Evolutionary conservation across 495 filamentous ascomycete species (phyloP).

Genomic region (Penicillium paxilli): DNA sequence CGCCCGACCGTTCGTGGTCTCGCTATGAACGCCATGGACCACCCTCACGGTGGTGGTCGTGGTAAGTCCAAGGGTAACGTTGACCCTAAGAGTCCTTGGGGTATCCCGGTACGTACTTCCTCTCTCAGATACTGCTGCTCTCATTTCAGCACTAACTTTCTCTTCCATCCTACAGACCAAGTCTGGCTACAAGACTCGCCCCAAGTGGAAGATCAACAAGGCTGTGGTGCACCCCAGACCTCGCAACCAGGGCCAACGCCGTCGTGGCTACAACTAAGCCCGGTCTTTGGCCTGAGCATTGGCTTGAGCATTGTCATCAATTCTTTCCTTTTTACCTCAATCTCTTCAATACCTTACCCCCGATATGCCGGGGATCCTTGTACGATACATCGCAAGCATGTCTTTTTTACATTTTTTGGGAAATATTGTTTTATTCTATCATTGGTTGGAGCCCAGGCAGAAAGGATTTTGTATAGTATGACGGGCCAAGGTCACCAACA

Average conservation of each 20-base stretch:
- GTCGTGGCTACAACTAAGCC: conserved; percentile 47
- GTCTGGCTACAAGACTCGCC: conserved; percentile 93
- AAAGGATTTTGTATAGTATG: conserved; percentile 24
- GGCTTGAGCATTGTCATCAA: neutral
- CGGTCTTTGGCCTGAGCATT: neutral
- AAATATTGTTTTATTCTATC: conserved; percentile 17
- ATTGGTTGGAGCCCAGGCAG: conserved; percentile 15
- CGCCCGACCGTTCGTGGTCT: conserved; percentile 92
- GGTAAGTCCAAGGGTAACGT: conserved; percentile 99
- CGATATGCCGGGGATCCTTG: conserved; percentile 16
- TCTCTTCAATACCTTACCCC: conserved; percentile 22
- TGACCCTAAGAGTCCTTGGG: conserved; percentile 93
- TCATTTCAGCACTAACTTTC: conserved; percentile 14
- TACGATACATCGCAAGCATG: conserved; percentile 22
- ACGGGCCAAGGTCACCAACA: conserved; percentile 18
- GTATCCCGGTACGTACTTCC: conserved; percentile 73
- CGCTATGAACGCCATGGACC: conserved; percentile 95
- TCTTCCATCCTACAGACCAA: conserved; percentile 63
- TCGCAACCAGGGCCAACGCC: conserved; percentile 74
- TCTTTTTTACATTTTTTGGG: neutral
- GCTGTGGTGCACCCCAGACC: conserved; percentile 73
- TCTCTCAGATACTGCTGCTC: neutral
- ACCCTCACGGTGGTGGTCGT: conserved; percentile 97
- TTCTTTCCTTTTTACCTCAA: no score
- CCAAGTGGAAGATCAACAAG: conserved; percentile 74